Conservation (phyloP, 768 basidiomycete genomes). For the Tricholoma bakamatsutake region DNA sequence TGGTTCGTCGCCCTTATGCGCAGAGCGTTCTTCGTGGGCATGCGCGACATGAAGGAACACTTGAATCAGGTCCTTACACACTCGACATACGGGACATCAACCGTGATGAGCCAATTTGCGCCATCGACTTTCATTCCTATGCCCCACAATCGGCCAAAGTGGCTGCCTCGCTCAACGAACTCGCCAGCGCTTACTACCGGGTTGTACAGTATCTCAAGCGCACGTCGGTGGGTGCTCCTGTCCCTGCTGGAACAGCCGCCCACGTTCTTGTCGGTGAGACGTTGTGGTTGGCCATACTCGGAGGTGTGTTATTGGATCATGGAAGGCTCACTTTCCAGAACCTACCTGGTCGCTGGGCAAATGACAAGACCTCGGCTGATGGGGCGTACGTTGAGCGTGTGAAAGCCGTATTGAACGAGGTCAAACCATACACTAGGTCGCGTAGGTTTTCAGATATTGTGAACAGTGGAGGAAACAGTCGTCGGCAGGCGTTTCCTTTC, state of each 20-base stretch:
- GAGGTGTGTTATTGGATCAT: neutral
- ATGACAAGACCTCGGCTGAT: neutral
- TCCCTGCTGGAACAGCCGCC: neutral
- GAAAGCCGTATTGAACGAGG: neutral
- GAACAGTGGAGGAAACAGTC: neutral
- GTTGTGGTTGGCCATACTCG: neutral
- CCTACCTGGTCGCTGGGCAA: neutral
- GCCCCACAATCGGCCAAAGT: slow-evolving; percentile 17
- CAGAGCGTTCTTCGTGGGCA: slow-evolving; percentile 16
- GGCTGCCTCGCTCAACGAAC: slow-evolving; percentile 17
- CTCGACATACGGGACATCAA: slow-evolving; percentile 14
- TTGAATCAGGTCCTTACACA: slow-evolving; percentile 2
- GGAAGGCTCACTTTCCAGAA: neutral
- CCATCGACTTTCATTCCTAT: slow-evolving; percentile 25
- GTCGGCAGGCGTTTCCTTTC: neutral
- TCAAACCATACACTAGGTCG: neutral
- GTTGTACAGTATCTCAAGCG: slow-evolving; percentile 19
- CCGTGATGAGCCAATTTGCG: slow-evolving; percentile 14
- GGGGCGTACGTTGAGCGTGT: neutral
- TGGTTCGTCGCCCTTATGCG: slow-evolving; percentile 20
- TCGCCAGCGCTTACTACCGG: slow-evolving; percentile 18
- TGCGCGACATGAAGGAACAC: neutral
- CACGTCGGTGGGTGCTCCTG: neutral
- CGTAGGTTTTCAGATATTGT: neutral
- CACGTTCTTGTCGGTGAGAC: neutral